These are phyloP conservation scores for Durusdinium trenchii DNA, from an alignment of 73 alveolate species.

Conservation along the genomic window DNA sequence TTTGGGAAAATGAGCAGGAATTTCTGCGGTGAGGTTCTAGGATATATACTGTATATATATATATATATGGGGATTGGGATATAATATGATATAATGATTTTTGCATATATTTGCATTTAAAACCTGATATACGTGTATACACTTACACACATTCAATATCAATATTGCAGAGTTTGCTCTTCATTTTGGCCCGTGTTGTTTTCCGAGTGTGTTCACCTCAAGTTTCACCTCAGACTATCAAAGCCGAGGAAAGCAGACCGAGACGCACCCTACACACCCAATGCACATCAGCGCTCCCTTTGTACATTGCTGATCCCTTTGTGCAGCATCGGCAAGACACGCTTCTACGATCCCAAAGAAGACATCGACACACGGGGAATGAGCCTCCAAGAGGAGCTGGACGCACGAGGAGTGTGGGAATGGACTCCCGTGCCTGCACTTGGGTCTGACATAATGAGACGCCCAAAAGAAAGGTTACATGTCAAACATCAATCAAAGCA, in stretches of 20 bases:
- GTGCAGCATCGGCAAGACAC: background rate
- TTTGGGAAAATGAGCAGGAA: too few species aligned
- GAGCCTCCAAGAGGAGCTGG: slow-evolving; percentile 3
- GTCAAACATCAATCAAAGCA: too few species aligned
- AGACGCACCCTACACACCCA: slow-evolving; percentile 16
- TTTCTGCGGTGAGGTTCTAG: too few species aligned
- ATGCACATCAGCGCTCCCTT: background rate
- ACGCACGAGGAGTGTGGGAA: background rate
- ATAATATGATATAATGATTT: background rate
- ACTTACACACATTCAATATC: background rate
- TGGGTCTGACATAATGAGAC: too few species aligned
- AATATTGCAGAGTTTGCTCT: background rate
- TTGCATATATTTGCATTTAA: background rate
- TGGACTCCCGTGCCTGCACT: too few species aligned
- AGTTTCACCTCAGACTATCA: background rate
- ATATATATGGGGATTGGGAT: too few species aligned
- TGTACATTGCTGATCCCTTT: background rate
- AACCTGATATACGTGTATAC: background rate
- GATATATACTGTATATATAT: too few species aligned
- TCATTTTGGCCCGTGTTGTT: background rate
- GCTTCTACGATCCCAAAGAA: background rate
- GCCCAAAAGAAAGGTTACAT: too few species aligned
- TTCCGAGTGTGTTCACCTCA: background rate
- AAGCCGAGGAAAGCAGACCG: background rate
- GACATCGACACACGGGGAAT: background rate